Evolutionary conservation across 139 green algal genomes (phyloP).

Genomic region (Chlorella sp.): DNA sequence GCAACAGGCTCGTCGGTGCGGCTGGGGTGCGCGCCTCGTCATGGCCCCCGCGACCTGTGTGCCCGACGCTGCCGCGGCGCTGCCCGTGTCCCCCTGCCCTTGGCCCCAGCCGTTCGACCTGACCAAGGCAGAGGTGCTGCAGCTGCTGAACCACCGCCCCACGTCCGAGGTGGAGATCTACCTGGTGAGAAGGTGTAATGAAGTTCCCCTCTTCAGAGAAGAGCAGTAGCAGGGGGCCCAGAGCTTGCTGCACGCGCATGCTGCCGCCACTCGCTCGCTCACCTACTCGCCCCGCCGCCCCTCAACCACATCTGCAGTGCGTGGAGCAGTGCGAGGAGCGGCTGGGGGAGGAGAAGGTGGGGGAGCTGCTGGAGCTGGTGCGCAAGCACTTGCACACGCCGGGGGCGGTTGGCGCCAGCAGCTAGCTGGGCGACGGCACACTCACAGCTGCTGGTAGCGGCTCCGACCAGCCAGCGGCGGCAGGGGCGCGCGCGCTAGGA

Average conservation of each 20-base stretch:
- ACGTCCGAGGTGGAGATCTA: constrained; percentile 53
- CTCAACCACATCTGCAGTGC: constrained; percentile 30
- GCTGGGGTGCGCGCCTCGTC: neutral
- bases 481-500: neutral
- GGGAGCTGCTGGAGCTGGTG: constrained; percentile 46
- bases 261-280: too few species aligned
- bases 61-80: neutral
- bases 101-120: constrained; percentile 39
- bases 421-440: neutral
- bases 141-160: constrained; percentile 62
- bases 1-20: neutral
- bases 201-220: too few species aligned
- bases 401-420: too few species aligned
- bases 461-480: neutral
- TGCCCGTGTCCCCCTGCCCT: neutral
- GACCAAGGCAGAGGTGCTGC: constrained; percentile 53
- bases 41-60: neutral
- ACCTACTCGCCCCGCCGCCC: too few species aligned
- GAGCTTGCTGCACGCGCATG: too few species aligned
- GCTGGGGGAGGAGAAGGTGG: constrained; percentile 49
- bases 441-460: neutral
- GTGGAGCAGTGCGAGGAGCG: constrained; percentile 49
- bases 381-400: constrained; percentile 22
- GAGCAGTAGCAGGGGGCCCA: too few species aligned
- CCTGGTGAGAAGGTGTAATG: constrained; percentile 49